Conservation (phyloP, 306 rosid genomes). For the Castanea crenata region DNA sequence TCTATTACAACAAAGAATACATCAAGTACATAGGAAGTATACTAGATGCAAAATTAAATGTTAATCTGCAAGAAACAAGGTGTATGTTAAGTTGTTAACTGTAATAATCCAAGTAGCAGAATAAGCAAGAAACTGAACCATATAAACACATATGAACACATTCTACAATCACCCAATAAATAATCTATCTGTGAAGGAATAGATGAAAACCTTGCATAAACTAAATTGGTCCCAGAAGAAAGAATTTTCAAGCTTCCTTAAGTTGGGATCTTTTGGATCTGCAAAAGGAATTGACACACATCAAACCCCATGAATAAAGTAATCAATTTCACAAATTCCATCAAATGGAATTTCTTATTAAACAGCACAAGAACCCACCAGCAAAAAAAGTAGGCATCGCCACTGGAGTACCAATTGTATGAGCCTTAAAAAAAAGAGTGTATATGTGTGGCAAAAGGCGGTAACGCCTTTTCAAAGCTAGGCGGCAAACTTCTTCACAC, state of each 20-base stretch:
- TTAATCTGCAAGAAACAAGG: neutral
- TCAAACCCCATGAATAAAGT: too few species aligned
- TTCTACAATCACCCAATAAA: neutral
- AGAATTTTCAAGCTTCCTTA: constrained; percentile 76
- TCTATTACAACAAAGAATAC: too few species aligned
- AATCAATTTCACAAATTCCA: too few species aligned
- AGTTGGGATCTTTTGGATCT: constrained; percentile 74
- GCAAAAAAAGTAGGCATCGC: constrained; percentile 82
- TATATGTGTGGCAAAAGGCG: constrained; percentile 71
- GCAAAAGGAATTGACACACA: constrained; percentile 5
- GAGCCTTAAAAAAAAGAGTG: constrained; percentile 86
- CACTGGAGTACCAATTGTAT: constrained; percentile 78
- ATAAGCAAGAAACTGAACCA: neutral
- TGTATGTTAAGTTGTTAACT: neutral
- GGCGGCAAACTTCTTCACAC: constrained; percentile 97
- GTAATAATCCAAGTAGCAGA: too few species aligned
- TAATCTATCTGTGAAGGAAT: constrained; percentile 6
- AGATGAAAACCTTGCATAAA: constrained; percentile 69
- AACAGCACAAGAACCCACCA: constrained; percentile 43
- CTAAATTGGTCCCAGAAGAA: constrained; percentile 81
- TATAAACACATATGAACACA: neutral
- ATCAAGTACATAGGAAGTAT: too few species aligned
- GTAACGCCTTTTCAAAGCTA: constrained; percentile 86
- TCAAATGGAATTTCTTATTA: too few species aligned
- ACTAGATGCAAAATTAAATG: neutral